phyloP scores from a whole-genome alignment of 306 rosid genomes.

The Quercus berberidifolia region DNA sequence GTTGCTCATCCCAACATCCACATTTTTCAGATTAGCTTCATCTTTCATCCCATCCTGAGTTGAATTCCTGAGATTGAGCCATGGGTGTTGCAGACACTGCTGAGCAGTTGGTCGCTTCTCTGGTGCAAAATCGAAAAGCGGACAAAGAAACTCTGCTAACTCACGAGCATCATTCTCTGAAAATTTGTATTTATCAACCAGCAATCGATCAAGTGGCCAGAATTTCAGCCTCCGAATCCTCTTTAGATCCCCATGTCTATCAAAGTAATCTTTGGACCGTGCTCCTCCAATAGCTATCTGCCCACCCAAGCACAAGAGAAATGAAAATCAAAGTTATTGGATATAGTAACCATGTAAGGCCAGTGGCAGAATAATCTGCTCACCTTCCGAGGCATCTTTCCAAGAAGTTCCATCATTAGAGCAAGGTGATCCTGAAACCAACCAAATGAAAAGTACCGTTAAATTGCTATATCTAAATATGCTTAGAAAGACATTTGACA shows the following conservation, averaged over 20 bases:
- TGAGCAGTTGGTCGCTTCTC: conserved; percentile 95
- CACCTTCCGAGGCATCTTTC: conserved; percentile 92
- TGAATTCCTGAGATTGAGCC: conserved; percentile 47
- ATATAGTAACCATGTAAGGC: not conserved
- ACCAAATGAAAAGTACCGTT: conserved; percentile 13
- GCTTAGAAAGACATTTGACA: not conserved
- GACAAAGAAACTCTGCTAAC: conserved; percentile 66
- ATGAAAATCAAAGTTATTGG: conserved; percentile 1
- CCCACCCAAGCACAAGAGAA: conserved; percentile 27
- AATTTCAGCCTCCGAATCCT: conserved; percentile 87
- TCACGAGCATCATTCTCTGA: conserved; percentile 62
- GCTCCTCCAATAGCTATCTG: conserved; percentile 83
- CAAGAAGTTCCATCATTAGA: conserved; percentile 96
- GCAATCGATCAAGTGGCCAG: conserved; percentile 67
- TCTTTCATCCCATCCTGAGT: conserved; percentile 38
- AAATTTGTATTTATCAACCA: conserved; percentile 69
- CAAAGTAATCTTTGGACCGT: conserved; percentile 77
- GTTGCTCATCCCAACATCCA: conserved; percentile 71
- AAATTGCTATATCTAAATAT: not conserved
- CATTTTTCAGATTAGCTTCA: conserved; percentile 45
- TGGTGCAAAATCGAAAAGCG: conserved; percentile 71
- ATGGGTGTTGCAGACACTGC: conserved; percentile 80
- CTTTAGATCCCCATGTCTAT: conserved; percentile 92
- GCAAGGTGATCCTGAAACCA: conserved; percentile 95
- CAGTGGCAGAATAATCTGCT: conserved; percentile 6